Percentiles rank a stretch among this genome's conserved stretches.
phyloP scores from a whole-genome alignment of 1,284 basidiomycete genomes.

The Prillingera fragicola region DNA sequence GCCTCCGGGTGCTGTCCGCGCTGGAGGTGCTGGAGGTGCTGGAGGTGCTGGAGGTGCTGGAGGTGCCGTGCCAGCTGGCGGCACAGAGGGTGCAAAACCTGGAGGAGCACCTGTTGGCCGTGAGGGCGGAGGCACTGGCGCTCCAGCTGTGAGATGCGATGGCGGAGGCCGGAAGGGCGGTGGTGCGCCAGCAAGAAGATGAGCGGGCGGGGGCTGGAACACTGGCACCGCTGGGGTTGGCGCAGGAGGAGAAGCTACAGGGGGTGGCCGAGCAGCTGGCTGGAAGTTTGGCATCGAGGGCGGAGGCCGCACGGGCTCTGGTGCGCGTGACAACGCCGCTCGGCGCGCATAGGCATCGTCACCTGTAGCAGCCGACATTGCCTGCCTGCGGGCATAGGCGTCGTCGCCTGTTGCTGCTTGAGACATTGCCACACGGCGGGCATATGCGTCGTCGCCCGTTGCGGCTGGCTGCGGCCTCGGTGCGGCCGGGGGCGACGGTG shows the following conservation, averaged over 20 bases:
- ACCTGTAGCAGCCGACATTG: slow-evolving; percentile 21
- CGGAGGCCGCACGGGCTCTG: neutral
- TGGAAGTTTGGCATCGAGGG: neutral
- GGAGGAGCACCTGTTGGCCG: neutral
- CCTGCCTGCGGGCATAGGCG: slow-evolving; percentile 30
- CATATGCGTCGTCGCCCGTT: slow-evolving; percentile 25
- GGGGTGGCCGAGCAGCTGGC: slow-evolving; percentile 3
- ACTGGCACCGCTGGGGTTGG: slow-evolving; percentile 2
- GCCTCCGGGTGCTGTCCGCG: neutral
- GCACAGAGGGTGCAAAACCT: slow-evolving; percentile 1
- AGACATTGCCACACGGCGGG: slow-evolving; percentile 19
- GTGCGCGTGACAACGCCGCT: slow-evolving; percentile 24
- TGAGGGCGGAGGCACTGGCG: neutral
- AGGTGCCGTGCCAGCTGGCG: neutral
- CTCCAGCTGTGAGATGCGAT: slow-evolving; percentile 1
- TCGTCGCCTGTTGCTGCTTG: slow-evolving; percentile 11
- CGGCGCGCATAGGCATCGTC: slow-evolving; percentile 43
- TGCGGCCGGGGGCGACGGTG: neutral
- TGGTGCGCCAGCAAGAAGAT: neutral
- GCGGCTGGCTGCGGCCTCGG: slow-evolving; percentile 2
- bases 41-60: neutral
- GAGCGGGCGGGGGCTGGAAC: slow-evolving; percentile 7
- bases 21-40: neutral
- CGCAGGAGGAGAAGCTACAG: neutral
- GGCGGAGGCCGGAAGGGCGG: slow-evolving; percentile 13